These are phyloP conservation scores for Sporothrix sp. DNA, from an alignment of 2,329 filamentous ascomycete species.

Conservation along the genomic window DNA sequence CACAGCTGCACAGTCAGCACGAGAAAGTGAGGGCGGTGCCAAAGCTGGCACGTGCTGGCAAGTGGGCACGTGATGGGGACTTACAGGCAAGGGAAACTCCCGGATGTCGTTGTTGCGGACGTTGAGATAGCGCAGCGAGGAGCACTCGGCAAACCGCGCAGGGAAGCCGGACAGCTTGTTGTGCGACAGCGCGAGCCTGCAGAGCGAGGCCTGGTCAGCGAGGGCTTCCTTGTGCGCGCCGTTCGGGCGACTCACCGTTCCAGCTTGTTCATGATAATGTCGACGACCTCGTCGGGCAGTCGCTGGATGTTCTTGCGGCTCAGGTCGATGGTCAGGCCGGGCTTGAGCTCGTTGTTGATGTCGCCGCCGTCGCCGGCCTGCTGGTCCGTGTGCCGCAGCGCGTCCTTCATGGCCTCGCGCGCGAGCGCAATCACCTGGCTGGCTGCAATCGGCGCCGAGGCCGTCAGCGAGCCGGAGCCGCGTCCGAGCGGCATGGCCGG, in stretches of 20 bases:
- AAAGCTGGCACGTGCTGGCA: too few relatives aligned
- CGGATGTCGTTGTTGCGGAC: constrained; percentile 65
- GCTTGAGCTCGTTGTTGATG: constrained; percentile 51
- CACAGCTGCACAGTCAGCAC: constrained; percentile 53
- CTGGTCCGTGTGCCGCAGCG: constrained; percentile 54
- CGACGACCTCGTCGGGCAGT: constrained; percentile 63
- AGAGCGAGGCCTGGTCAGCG: neutral
- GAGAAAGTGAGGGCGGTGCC: constrained; percentile 1
- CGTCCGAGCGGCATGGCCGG: constrained; percentile 39
- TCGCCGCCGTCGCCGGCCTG: constrained; percentile 52
- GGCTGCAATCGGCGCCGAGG: constrained; percentile 45
- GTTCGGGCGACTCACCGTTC: constrained; percentile 47
- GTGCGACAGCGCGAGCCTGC: constrained; percentile 69
- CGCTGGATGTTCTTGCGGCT: constrained; percentile 64
- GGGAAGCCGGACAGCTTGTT: constrained; percentile 65
- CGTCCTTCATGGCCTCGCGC: constrained; percentile 56
- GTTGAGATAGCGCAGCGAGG: constrained; percentile 69
- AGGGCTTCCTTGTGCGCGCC: neutral
- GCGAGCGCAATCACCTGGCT: constrained; percentile 56
- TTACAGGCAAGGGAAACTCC: constrained; percentile 49
- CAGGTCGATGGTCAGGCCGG: constrained; percentile 68
- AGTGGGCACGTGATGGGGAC: too few relatives aligned
- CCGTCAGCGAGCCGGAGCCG: constrained; percentile 34
- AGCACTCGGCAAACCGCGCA: constrained; percentile 62
- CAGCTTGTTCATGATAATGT: constrained; percentile 63